These are phyloP conservation scores for Mortierella sp. DNA, from an alignment of 371 early-diverging fungal species.

Conservation along the genomic window DNA sequence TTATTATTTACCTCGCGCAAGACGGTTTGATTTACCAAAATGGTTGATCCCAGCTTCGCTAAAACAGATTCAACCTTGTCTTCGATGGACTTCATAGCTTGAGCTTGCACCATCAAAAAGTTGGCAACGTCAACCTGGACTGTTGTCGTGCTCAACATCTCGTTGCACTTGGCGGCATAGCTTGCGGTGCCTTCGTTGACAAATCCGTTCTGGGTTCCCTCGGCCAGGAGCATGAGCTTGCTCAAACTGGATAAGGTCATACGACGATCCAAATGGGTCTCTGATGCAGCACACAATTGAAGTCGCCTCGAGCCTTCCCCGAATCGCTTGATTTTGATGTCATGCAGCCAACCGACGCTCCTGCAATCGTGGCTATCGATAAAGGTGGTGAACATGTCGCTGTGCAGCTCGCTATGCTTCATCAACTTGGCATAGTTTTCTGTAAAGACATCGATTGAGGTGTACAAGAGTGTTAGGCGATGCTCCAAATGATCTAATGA, in stretches of 20 bases:
- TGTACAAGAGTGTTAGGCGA: neutral
- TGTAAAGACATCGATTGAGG: neutral
- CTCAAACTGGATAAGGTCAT: constrained; percentile 43
- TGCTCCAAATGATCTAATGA: neutral
- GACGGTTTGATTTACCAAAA: constrained; percentile 21
- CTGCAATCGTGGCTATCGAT: constrained; percentile 32
- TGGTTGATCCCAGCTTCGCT: constrained; percentile 22
- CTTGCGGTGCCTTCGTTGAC: constrained; percentile 25
- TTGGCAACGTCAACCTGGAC: constrained; percentile 33
- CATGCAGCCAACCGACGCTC: constrained; percentile 54
- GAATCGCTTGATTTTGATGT: constrained; percentile 45
- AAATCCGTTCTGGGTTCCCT: constrained; percentile 9
- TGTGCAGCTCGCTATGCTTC: constrained; percentile 45
- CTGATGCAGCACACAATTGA: constrained; percentile 31
- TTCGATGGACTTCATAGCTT: constrained; percentile 15
- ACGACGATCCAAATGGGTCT: constrained; percentile 44
- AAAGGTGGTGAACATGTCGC: constrained; percentile 36
- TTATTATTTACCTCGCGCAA: constrained; percentile 30
- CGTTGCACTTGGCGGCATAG: constrained; percentile 30
- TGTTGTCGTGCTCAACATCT: constrained; percentile 46
- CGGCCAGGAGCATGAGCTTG: constrained; percentile 44
- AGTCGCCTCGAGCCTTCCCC: constrained; percentile 28
- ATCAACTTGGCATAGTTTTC: constrained; percentile 30
- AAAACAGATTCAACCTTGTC: constrained; percentile 33
- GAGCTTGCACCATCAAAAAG: constrained; percentile 29